These are phyloP conservation scores for Polychytrium aggregatum DNA, from an alignment of 192 early-diverging fungal genomes.

Conservation along the genomic window DNA sequence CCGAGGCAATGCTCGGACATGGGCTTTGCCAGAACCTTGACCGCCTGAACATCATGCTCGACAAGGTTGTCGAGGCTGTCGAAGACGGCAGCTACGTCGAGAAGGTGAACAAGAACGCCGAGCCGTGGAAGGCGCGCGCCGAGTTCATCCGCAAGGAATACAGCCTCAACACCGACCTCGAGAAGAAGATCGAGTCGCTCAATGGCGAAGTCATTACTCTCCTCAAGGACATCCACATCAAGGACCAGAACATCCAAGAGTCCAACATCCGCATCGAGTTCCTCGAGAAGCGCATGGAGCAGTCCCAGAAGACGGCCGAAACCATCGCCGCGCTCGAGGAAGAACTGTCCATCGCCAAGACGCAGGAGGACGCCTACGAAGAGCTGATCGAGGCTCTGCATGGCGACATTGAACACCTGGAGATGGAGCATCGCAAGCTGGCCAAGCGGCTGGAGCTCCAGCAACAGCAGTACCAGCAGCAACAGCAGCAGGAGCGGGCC, in stretches of 20 bases:
- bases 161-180: constrained; percentile 67
- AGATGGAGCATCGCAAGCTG: constrained; percentile 45
- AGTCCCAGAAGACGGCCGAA: constrained; percentile 49
- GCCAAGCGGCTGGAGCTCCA: constrained; percentile 7
- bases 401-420: constrained; percentile 54
- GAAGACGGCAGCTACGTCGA: neutral
- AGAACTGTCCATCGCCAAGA: constrained; percentile 39
- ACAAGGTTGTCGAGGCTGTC: constrained; percentile 7
- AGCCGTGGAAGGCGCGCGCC: constrained; percentile 76
- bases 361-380: constrained; percentile 57
- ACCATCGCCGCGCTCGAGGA: constrained; percentile 48
- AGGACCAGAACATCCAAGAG: constrained; percentile 76
- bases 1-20: neutral
- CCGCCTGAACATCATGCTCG: neutral
- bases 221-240: constrained; percentile 65
- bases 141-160: constrained; percentile 68
- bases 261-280: constrained; percentile 60
- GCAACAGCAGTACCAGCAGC: neutral
- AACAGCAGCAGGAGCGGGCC: constrained; percentile 5
- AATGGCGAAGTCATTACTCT: constrained; percentile 71
- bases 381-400: constrained; percentile 61
- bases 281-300: constrained; percentile 68
- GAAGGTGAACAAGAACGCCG: neutral
- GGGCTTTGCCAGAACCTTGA: too few relatives aligned
- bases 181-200: constrained; percentile 61